Evolutionary conservation across 2,329 filamentous ascomycete genomes (phyloP), one percentile per base, ranked within the genome.

Genomic region (Penicillium sp.): DNA sequence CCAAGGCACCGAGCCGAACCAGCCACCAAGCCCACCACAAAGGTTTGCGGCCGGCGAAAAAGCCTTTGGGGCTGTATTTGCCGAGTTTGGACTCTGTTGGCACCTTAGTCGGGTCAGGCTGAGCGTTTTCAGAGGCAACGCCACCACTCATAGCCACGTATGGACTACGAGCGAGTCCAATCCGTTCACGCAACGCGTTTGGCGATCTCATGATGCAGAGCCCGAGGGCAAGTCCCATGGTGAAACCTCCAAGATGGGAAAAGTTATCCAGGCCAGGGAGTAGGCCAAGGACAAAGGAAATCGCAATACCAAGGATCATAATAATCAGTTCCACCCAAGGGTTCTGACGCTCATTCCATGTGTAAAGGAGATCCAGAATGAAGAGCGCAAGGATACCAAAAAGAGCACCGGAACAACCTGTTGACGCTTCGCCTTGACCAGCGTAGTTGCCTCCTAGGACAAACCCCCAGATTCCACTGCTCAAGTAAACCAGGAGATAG

Each of bases 21-120:
- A 97, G 78, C 94, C 94, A 98, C 95, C 95, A 99, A 6, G 82
- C 90, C 95, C 95, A 99, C 95, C 95, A 99, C 7, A 97, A 83
- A 23, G 91, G 90, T 76, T 96, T 97, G 19, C 95, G 86, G 21
- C 92, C 92, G 75, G 93, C 94, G 81, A 98, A 98, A 79, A 97
- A 97, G 6, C 87, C 88, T 0, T 86, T 66, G 0, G 70, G 72
- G 35, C 65, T 66, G 8, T 41, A 57, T 35, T 57, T 57, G 31
- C 23, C 55, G 7, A 60, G 35, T 4, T 52, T 56, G 55, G 54
- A 45, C 15, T 58, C 52, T 3, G 67, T 64, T 86, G 88, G 75
- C 90, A 92, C 47, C 91, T 85, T 35, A 49, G 83, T 81, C 66
- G 73, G 62, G 62, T 70, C 41, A 69, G 70, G 61, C 45, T 66